Evolutionary conservation across 176 grass and related monocot genomes (phyloP).

Genomic region (Raddia guianensis): DNA sequence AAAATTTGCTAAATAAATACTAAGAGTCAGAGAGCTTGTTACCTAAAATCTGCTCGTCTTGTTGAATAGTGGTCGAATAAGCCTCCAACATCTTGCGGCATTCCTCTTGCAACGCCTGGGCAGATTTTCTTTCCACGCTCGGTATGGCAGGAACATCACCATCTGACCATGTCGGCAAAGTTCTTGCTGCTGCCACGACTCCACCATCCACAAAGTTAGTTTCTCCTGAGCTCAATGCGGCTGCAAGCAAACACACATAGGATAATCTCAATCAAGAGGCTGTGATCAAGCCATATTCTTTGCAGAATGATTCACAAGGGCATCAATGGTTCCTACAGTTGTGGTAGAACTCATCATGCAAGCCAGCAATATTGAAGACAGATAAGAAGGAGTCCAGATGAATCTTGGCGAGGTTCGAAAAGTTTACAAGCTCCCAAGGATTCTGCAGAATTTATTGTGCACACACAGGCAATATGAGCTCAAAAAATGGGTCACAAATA

Average conservation of each 20-base stretch:
- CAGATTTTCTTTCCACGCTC: slow-evolving; percentile 75
- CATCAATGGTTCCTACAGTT: slow-evolving; percentile 58
- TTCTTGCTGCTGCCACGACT: slow-evolving; percentile 83
- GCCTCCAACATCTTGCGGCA: slow-evolving; percentile 71
- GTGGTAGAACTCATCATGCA: slow-evolving; percentile 84
- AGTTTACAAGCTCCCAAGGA: slow-evolving; percentile 91
- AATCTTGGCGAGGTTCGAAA: slow-evolving; percentile 71
- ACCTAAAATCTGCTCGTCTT: slow-evolving; percentile 82
- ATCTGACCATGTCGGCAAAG: slow-evolving; percentile 89
- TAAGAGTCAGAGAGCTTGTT: background rate
- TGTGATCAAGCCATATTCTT: background rate
- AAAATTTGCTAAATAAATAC: background rate
- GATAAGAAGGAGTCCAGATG: slow-evolving; percentile 92
- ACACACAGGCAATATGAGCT: slow-evolving; percentile 6
- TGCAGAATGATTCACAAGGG: slow-evolving; percentile 4
- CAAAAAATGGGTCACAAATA: background rate
- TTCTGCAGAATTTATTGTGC: slow-evolving; percentile 60
- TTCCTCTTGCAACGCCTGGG: slow-evolving; percentile 74
- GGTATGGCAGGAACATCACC: slow-evolving; percentile 78
- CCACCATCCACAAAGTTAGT: slow-evolving; percentile 77
- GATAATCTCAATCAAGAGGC: slow-evolving; percentile 27
- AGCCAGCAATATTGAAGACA: slow-evolving; percentile 85
- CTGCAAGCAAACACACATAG: slow-evolving; percentile 45
- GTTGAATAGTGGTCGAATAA: slow-evolving; percentile 69
- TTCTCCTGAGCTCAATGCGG: slow-evolving; percentile 56